phyloP scores from a whole-genome alignment of 148 eudicot genomes.

The Pharnaceum exiguum region DNA sequence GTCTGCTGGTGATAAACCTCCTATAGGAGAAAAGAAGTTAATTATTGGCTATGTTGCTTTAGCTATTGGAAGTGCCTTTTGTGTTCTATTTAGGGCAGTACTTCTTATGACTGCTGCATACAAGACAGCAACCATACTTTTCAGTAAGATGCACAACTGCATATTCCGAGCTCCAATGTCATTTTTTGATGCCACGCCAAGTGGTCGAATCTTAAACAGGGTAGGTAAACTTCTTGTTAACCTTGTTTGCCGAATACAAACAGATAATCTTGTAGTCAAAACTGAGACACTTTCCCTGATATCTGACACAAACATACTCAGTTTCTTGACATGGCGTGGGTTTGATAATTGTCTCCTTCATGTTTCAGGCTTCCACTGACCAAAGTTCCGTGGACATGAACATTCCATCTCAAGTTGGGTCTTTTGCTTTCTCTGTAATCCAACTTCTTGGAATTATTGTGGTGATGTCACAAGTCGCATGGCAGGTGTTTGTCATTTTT shows the following conservation, averaged over 20 bases:
- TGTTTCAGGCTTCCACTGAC: slow-evolving; percentile 62
- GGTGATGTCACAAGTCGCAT: slow-evolving; percentile 68
- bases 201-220: slow-evolving; percentile 63
- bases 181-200: slow-evolving; percentile 75
- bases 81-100: slow-evolving; percentile 44
- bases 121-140: slow-evolving; percentile 55
- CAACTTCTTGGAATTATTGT: slow-evolving; percentile 53
- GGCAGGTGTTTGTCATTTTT: slow-evolving; percentile 66
- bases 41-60: slow-evolving; percentile 50
- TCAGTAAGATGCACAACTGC: slow-evolving; percentile 54
- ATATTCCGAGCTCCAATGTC: slow-evolving; percentile 82
- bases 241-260: background rate
- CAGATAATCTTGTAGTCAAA: background rate
- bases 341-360: background rate
- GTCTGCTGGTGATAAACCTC: slow-evolving; percentile 33
- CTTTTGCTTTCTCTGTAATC: slow-evolving; percentile 47
- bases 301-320: background rate
- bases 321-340: background rate
- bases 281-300: background rate
- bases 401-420: slow-evolving; percentile 36
- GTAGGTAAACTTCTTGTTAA: slow-evolving; percentile 25
- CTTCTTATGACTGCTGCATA: slow-evolving; percentile 40
- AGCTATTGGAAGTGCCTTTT: slow-evolving; percentile 53
- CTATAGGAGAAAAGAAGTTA: slow-evolving; percentile 36
- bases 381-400: slow-evolving; percentile 57